These are phyloP conservation scores for Beauveria asiatica DNA, from an alignment of 2,329 filamentous ascomycete genomes.

Conservation along the genomic window DNA sequence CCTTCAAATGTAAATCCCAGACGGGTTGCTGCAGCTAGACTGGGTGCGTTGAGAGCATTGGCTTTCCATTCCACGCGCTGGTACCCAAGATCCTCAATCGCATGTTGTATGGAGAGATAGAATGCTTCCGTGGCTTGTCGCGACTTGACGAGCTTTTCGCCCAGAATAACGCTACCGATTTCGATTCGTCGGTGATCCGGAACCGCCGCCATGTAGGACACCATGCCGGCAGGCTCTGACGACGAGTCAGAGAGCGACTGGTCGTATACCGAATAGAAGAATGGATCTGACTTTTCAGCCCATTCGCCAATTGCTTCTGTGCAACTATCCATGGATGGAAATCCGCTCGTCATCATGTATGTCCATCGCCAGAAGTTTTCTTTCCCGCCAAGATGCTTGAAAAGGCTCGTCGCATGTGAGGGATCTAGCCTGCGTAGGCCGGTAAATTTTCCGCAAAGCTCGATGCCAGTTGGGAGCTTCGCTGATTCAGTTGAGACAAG, in stretches of 20 bases:
- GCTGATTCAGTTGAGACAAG: not conserved
- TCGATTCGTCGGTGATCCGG: slow-evolving; percentile 43
- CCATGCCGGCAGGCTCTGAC: slow-evolving; percentile 31
- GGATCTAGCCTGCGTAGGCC: slow-evolving; percentile 21
- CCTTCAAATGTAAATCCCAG: slow-evolving; percentile 54
- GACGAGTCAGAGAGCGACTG: slow-evolving; percentile 15
- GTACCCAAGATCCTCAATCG: slow-evolving; percentile 46
- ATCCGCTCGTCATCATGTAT: slow-evolving; percentile 23
- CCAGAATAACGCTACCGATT: slow-evolving; percentile 47
- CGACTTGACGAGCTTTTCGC: slow-evolving; percentile 41
- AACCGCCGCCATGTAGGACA: slow-evolving; percentile 38
- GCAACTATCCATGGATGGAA: slow-evolving; percentile 16
- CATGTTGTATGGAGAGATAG: slow-evolving; percentile 45
- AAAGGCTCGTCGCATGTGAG: slow-evolving; percentile 21
- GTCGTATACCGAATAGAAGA: slow-evolving; percentile 38
- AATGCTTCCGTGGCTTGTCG: slow-evolving; percentile 48
- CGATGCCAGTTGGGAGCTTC: not conserved
- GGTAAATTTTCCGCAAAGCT: slow-evolving; percentile 23
- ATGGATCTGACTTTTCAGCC: slow-evolving; percentile 23
- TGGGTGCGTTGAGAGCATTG: slow-evolving; percentile 46
- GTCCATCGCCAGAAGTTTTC: slow-evolving; percentile 26
- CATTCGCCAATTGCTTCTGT: slow-evolving; percentile 15
- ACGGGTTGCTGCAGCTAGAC: slow-evolving; percentile 44
- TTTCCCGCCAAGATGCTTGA: slow-evolving; percentile 24
- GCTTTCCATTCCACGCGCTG: slow-evolving; percentile 58